Evolutionary conservation across 345 rosid species (phyloP).

Genomic region (Acer negundo): DNA sequence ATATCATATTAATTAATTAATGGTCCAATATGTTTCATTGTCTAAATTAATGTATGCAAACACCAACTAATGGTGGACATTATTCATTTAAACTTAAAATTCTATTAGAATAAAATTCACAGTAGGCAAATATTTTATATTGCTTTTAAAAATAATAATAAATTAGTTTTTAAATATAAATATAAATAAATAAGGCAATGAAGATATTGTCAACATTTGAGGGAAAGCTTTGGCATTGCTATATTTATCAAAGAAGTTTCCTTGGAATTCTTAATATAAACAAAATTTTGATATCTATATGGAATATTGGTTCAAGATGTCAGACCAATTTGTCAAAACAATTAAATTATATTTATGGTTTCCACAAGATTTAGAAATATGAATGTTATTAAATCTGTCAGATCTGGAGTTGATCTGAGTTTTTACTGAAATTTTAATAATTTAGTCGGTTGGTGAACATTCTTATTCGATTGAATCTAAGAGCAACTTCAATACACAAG

Average conservation of each 20-base stretch:
- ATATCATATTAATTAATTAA: background rate
- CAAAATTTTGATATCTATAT: background rate
- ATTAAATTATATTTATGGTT: background rate
- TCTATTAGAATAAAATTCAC: background rate
- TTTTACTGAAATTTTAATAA: background rate
- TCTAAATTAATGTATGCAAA: background rate
- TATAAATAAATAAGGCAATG: background rate
- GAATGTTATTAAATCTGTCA: background rate
- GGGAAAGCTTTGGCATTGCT: background rate
- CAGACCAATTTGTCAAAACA: background rate
- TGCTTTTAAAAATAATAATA: no score
- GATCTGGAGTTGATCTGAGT: background rate
- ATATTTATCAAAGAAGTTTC: background rate
- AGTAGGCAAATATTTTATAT: background rate
- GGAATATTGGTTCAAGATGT: no score
- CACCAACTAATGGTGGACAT: background rate
- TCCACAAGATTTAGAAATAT: background rate
- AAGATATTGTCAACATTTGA: background rate
- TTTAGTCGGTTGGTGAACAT: no score
- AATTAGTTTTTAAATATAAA: no score
- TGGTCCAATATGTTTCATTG: background rate
- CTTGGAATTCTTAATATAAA: background rate
- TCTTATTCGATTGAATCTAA: no score
- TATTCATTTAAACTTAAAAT: no score
- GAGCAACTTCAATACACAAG: no score